These are phyloP conservation scores for Fusarium paranaense DNA, from an alignment of 2,329 filamentous ascomycete species.

Conservation along the genomic window DNA sequence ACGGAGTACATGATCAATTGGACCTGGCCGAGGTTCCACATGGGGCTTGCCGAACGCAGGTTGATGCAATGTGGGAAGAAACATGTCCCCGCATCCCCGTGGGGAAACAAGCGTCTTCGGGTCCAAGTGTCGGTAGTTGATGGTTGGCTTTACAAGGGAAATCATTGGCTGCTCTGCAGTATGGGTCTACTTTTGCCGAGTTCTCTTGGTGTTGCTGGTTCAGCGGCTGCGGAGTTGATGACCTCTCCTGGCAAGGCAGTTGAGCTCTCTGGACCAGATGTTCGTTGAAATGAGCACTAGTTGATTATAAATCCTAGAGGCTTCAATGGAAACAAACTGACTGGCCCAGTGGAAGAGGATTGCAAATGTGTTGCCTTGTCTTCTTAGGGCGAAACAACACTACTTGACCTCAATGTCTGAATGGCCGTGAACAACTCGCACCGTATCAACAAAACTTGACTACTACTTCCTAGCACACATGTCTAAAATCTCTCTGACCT, in stretches of 20 bases:
- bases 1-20: neutral
- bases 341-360: neutral
- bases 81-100: neutral
- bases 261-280: neutral
- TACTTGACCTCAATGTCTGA: neutral
- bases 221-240: too few relatives aligned
- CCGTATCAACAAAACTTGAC: neutral
- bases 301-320: neutral
- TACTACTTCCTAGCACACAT: conserved; percentile 38
- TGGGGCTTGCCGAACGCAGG: neutral
- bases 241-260: neutral
- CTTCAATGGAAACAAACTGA: neutral
- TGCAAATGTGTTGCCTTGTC: neutral
- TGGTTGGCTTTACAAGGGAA: neutral
- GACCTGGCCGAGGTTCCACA: neutral
- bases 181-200: neutral
- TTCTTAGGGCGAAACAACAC: neutral
- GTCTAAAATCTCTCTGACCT: conserved; percentile 64
- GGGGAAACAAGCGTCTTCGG: neutral
- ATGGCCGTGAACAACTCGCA: neutral
- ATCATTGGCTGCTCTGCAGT: neutral
- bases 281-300: neutral
- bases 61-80: neutral
- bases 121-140: neutral
- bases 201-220: neutral